A percentile compares a stretch with the other conserved stretches of the same genome.
Evolutionary conservation across 106 monocot genomes (phyloP).

Genomic region (Alisma plantagoaquatica): DNA sequence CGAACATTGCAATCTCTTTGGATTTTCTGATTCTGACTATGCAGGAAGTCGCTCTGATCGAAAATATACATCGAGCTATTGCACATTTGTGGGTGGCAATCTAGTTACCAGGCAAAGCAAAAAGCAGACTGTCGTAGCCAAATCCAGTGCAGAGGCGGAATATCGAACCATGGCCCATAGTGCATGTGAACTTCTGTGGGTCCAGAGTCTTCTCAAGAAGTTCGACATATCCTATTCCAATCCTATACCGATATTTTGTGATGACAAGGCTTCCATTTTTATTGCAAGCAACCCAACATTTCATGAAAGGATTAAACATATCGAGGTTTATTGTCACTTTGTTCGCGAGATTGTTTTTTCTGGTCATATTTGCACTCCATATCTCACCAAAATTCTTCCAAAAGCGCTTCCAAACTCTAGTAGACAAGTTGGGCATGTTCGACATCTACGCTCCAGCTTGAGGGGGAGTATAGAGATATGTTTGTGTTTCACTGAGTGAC

Average conservation of each 20-base stretch:
- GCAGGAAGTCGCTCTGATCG: no score
- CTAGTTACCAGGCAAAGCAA: neutral
- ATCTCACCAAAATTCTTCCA: neutral
- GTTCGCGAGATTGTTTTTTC: no score
- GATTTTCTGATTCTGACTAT: no score
- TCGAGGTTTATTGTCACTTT: no score
- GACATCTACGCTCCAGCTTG: neutral
- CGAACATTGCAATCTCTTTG: no score
- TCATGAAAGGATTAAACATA: neutral
- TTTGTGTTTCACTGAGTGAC: no score
- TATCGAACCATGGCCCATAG: neutral
- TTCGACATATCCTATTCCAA: no score
- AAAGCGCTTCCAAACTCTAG: neutral
- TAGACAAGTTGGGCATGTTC: neutral
- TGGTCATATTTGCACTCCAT: neutral
- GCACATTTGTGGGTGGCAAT: neutral
- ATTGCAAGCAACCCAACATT: neutral
- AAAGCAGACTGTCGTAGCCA: neutral
- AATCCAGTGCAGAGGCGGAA: neutral
- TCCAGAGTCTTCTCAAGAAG: no score
- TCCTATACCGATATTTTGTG: neutral
- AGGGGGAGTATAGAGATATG: no score
- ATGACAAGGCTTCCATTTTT: neutral
- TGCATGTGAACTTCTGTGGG: no score
- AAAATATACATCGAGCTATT: neutral